phyloP scores from a whole-genome alignment of 345 rosid species.

The Melastoma malabathricum region DNA sequence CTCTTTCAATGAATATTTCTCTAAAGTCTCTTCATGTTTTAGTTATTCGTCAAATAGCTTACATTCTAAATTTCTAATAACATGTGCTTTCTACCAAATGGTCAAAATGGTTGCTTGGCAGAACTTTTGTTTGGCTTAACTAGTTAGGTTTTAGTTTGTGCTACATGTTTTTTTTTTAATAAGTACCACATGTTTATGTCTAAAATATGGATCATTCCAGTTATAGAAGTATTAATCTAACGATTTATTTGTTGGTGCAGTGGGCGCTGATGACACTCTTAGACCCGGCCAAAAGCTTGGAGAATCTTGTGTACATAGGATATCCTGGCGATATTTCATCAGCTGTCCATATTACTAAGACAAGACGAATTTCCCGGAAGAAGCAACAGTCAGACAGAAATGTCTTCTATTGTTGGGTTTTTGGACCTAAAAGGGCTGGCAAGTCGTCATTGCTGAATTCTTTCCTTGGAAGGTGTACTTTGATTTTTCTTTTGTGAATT shows the following conservation, averaged over 20 bases:
- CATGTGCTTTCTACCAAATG: too few species aligned
- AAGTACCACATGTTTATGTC: too few species aligned
- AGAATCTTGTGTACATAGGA: constrained; percentile 55
- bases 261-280: constrained; percentile 87
- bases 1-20: too few species aligned
- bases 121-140: too few species aligned
- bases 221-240: too few species aligned
- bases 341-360: constrained; percentile 51
- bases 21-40: too few species aligned
- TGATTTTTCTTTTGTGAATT: not conserved
- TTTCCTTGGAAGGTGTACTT: constrained; percentile 60
- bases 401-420: constrained; percentile 69
- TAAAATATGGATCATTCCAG: not conserved
- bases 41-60: too few species aligned
- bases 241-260: constrained; percentile 23
- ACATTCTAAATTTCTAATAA: too few species aligned
- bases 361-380: constrained; percentile 49
- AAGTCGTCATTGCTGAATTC: constrained; percentile 67
- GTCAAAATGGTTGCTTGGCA: too few species aligned
- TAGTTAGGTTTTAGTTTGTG: too few species aligned
- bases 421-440: constrained; percentile 71
- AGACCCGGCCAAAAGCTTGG: constrained; percentile 57
- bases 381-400: constrained; percentile 59
- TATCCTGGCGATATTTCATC: constrained; percentile 43
- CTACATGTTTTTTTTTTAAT: too few species aligned